Percentiles rank a stretch among this genome's conserved stretches.
phyloP scores from a whole-genome alignment of 176 grass and related monocot species.

The Bromus sterilis region DNA sequence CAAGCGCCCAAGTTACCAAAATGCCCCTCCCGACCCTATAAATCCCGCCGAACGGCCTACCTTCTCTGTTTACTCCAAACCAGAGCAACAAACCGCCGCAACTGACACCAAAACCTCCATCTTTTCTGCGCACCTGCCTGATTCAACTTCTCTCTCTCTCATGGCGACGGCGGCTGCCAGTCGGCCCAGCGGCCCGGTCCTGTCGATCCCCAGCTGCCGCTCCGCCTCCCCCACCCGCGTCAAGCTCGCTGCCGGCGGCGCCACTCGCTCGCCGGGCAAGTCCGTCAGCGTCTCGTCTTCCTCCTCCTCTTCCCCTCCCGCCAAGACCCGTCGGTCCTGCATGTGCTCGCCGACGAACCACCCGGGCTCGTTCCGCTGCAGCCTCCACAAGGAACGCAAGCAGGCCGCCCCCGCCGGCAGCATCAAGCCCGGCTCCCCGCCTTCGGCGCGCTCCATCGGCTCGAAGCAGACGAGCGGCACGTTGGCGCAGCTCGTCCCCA shows the following conservation, averaged over 20 bases:
- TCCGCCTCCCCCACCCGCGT: slow-evolving; percentile 35
- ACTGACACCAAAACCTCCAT: not conserved
- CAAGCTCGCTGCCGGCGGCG: slow-evolving; percentile 22
- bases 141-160: not conserved
- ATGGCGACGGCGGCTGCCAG: slow-evolving; percentile 36
- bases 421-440: not conserved
- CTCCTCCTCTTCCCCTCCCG: not conserved
- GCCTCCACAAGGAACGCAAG: slow-evolving; percentile 49
- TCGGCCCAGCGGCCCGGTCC: slow-evolving; percentile 18
- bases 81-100: not conserved
- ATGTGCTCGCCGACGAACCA: slow-evolving; percentile 71
- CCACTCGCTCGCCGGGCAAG: not conserved
- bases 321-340: slow-evolving; percentile 21
- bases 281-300: slow-evolving; percentile 29
- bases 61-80: not conserved
- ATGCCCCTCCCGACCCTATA: not conserved
- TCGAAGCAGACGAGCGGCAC: slow-evolving; percentile 34
- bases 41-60: not conserved
- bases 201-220: slow-evolving; percentile 23
- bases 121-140: no score
- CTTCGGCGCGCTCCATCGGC: not conserved
- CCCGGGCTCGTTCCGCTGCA: slow-evolving; percentile 65
- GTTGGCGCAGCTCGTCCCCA: slow-evolving; percentile 35
- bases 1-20: not conserved
- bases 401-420: not conserved